Evolutionary conservation across 1,284 basidiomycete species (phyloP).

Genomic region (Pseudozyma sp.): DNA sequence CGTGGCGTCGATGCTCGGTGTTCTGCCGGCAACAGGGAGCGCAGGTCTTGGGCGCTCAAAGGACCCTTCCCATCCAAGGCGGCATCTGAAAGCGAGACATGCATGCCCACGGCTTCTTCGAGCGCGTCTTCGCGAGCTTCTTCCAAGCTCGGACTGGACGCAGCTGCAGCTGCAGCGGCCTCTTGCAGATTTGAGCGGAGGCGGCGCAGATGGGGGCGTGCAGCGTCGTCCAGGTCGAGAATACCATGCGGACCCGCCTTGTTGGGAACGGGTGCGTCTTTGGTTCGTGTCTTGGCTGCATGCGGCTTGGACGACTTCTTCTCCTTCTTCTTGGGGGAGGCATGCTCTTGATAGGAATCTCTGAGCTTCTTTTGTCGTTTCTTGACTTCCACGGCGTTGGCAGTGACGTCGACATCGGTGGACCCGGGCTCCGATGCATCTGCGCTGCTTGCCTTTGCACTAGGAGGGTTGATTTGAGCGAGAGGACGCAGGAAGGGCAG

Average conservation of each 20-base stretch:
- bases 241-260: slow-evolving; percentile 27
- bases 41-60: slow-evolving; percentile 35
- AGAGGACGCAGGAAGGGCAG: slow-evolving; percentile 39
- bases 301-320: slow-evolving; percentile 16
- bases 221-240: slow-evolving; percentile 41
- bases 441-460: slow-evolving; percentile 19
- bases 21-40: slow-evolving; percentile 10
- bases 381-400: not conserved
- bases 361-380: slow-evolving; percentile 21
- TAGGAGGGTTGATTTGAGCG: slow-evolving; percentile 50
- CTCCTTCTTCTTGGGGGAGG: slow-evolving; percentile 22
- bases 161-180: slow-evolving; percentile 54
- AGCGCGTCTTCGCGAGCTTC: slow-evolving; percentile 20
- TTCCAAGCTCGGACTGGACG: slow-evolving; percentile 10
- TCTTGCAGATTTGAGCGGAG: slow-evolving; percentile 44
- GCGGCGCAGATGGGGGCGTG: slow-evolving; percentile 31
- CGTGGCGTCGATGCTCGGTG: slow-evolving; percentile 4
- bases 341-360: slow-evolving; percentile 4
- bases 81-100: slow-evolving; percentile 34
- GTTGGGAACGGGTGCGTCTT: slow-evolving; percentile 19
- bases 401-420: slow-evolving; percentile 2
- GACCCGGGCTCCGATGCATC: slow-evolving; percentile 8
- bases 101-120: slow-evolving; percentile 22
- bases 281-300: slow-evolving; percentile 12
- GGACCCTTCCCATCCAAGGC: slow-evolving; percentile 42